Conservation (phyloP, 164 flowering plant genomes). For the Vitis rupestris region DNA sequence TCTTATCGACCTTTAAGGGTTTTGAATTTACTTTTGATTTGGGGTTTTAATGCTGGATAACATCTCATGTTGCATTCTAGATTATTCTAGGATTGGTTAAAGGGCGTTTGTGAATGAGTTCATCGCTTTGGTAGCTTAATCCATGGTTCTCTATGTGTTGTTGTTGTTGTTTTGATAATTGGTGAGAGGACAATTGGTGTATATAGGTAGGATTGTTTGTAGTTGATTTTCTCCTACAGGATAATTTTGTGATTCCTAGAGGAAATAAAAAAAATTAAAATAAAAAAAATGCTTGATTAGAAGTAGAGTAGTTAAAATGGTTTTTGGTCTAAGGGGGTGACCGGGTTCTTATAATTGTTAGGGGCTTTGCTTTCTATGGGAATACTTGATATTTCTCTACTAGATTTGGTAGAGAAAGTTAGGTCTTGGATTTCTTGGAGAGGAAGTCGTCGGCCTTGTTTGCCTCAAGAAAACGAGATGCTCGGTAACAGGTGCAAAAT, state of each 20-base stretch:
- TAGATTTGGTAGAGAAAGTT: slow-evolving; percentile 54
- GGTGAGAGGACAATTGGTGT: slow-evolving; percentile 9
- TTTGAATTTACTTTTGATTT: background rate
- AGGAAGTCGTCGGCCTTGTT: slow-evolving; percentile 16
- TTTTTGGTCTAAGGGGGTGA: background rate
- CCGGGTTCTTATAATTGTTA: slow-evolving; percentile 1
- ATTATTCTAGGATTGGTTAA: slow-evolving; percentile 40
- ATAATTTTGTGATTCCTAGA: slow-evolving; percentile 25
- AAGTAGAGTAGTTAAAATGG: background rate
- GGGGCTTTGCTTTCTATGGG: slow-evolving; percentile 39
- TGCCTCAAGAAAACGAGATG: slow-evolving; percentile 29
- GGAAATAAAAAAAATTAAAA: slow-evolving; percentile 16
- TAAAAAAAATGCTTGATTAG: background rate
- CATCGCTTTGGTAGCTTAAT: slow-evolving; percentile 8
- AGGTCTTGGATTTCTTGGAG: slow-evolving; percentile 64
- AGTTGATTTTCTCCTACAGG: slow-evolving; percentile 25
- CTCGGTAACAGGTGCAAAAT: slow-evolving; percentile 28
- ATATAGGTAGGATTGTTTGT: background rate
- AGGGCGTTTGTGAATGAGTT: background rate
- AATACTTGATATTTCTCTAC: slow-evolving; percentile 45
- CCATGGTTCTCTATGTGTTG: slow-evolving; percentile 2
- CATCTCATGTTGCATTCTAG: slow-evolving; percentile 24
- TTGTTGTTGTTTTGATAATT: slow-evolving; percentile 6
- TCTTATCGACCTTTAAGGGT: background rate
- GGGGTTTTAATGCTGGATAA: slow-evolving; percentile 23